These are phyloP conservation scores for Debaryomyces sp. DNA, from an alignment of 1,139 yeast species.

Conservation along the genomic window DNA sequence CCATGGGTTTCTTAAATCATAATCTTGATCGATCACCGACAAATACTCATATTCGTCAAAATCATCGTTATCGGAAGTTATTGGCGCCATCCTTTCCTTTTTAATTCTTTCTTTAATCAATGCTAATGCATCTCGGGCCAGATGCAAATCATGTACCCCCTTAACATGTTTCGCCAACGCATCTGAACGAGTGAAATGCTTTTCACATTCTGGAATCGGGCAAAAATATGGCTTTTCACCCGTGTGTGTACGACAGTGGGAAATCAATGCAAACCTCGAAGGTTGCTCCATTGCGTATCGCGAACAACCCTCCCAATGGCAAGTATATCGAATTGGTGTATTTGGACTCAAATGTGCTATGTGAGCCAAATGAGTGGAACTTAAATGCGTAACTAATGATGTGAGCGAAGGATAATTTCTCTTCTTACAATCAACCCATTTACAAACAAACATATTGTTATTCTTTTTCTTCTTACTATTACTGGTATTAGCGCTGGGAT, in stretches of 20 bases:
- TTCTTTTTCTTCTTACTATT: slow-evolving; percentile 7
- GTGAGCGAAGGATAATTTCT: slow-evolving; percentile 25
- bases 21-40: slow-evolving; percentile 35
- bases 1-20: slow-evolving; percentile 44
- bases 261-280: slow-evolving; percentile 58
- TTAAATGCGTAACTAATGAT: slow-evolving; percentile 36
- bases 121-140: slow-evolving; percentile 36
- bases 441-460: slow-evolving; percentile 25
- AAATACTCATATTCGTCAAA: slow-evolving; percentile 34
- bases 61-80: slow-evolving; percentile 20
- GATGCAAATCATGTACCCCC: slow-evolving; percentile 58
- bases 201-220: slow-evolving; percentile 69
- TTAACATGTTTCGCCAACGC: slow-evolving; percentile 67
- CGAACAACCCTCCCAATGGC: slow-evolving; percentile 66
- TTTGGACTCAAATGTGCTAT: slow-evolving; percentile 20
- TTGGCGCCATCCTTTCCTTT: slow-evolving; percentile 24
- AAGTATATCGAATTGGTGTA: slow-evolving; percentile 46
- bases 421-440: slow-evolving; percentile 37
- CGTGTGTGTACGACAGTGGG: slow-evolving; percentile 68
- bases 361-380: slow-evolving; percentile 32
- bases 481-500: not conserved
- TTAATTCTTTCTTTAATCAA: slow-evolving; percentile 28
- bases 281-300: slow-evolving; percentile 59
- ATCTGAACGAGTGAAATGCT: slow-evolving; percentile 60
- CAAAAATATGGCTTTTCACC: slow-evolving; percentile 72